Evolutionary conservation across 140 eudicot genomes (phyloP).

Genomic region (Anethum foeniculum): DNA sequence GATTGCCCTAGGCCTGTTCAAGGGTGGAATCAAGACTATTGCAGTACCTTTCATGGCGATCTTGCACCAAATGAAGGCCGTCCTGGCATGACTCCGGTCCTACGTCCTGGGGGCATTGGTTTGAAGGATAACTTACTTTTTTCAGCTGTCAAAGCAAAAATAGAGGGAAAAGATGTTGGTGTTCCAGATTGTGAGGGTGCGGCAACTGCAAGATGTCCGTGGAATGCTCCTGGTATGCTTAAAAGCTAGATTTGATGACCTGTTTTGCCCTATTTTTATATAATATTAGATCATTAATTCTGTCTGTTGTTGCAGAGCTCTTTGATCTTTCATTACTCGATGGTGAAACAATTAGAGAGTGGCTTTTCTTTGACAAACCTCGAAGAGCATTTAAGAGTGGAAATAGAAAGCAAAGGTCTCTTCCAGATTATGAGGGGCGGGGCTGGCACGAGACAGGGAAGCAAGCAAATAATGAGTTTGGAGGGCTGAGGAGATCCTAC

Average conservation of each 20-base stretch:
- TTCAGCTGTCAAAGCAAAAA: conserved; percentile 73
- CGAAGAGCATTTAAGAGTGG: conserved; percentile 22
- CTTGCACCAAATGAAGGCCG: conserved; percentile 82
- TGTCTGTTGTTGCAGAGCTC: conserved; percentile 45
- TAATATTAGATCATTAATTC: not conserved
- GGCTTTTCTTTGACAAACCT: conserved; percentile 93
- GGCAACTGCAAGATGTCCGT: conserved; percentile 85
- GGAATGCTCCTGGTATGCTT: conserved; percentile 87
- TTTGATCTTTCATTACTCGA: conserved; percentile 69
- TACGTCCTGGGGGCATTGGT: conserved; percentile 87
- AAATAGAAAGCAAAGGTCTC: conserved; percentile 78
- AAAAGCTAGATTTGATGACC: not conserved
- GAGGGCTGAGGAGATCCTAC: conserved; percentile 84
- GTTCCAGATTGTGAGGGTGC: conserved; percentile 97
- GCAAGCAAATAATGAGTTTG: conserved; percentile 63
- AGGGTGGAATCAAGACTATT: conserved; percentile 59
- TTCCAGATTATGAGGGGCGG: conserved; percentile 85
- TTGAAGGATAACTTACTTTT: conserved; percentile 80
- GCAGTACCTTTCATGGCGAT: conserved; percentile 62
- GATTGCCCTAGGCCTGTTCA: conserved; percentile 84
- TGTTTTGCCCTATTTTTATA: not conserved
- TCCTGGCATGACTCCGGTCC: conserved; percentile 67
- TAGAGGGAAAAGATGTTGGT: conserved; percentile 77
- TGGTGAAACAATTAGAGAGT: conserved; percentile 84
- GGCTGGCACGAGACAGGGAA: conserved; percentile 99